These are phyloP conservation scores for Ceratobasidium sp. DNA, from an alignment of 1,284 basidiomycete genomes.

Conservation along the genomic window DNA sequence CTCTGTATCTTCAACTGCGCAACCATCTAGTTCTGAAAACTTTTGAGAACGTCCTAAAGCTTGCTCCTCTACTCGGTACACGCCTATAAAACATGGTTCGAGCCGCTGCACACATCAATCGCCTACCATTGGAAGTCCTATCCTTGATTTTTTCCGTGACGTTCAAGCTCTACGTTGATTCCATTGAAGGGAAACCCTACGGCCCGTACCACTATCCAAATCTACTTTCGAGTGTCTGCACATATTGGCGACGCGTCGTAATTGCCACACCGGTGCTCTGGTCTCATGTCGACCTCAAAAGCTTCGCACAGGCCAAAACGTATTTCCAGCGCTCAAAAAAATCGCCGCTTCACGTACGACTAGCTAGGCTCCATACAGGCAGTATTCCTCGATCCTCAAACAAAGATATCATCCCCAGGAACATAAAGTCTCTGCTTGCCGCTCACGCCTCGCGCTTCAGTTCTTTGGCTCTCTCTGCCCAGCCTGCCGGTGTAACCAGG, in stretches of 20 bases:
- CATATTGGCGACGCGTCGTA: constrained; percentile 1
- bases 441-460: not conserved
- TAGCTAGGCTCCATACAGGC: not conserved
- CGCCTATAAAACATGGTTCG: not conserved
- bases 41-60: too few species aligned
- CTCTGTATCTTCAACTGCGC: too few species aligned
- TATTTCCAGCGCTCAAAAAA: not conserved
- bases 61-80: too few species aligned
- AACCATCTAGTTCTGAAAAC: too few species aligned
- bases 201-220: not conserved
- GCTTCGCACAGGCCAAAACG: not conserved
- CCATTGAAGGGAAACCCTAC: not conserved
- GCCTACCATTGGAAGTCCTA: not conserved
- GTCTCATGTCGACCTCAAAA: constrained; percentile 15
- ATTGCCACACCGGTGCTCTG: not conserved
- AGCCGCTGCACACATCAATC: not conserved
- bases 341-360: not conserved
- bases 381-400: not conserved
- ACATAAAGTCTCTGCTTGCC: not conserved
- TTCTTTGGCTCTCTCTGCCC: not conserved
- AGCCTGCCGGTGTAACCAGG: too few species aligned
- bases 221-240: not conserved
- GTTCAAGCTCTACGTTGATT: not conserved
- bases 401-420: not conserved
- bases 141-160: not conserved